Percentiles rank a stretch among this genome's conserved stretches.
phyloP scores from a whole-genome alignment of 345 rosid genomes.

The Microcos paniculata region DNA sequence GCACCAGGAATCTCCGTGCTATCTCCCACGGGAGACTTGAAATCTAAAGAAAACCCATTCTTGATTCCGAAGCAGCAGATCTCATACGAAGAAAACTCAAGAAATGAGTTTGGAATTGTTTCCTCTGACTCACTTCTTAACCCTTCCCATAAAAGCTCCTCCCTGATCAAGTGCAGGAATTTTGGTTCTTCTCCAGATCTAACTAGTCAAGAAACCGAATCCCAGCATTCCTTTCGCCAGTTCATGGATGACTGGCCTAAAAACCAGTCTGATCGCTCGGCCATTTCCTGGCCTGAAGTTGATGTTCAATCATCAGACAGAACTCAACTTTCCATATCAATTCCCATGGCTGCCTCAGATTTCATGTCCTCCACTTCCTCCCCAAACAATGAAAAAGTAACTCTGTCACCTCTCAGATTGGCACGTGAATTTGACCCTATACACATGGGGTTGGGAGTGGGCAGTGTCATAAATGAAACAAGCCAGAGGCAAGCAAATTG shows the following conservation, averaged over 20 bases:
- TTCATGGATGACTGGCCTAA: constrained; percentile 68
- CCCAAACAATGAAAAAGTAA: constrained; percentile 40
- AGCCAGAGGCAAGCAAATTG: constrained; percentile 48
- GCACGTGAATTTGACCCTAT: constrained; percentile 42
- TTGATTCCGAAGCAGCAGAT: constrained; percentile 33
- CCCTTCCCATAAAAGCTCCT: constrained; percentile 38
- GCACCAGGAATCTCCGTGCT: constrained; percentile 26
- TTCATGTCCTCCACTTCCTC: constrained; percentile 52
- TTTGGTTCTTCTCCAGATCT: constrained; percentile 43
- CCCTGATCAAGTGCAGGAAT: constrained; percentile 31
- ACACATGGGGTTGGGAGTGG: constrained; percentile 58
- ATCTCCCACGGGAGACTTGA: constrained; percentile 26
- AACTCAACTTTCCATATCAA: constrained; percentile 66
- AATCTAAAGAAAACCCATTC: constrained; percentile 40
- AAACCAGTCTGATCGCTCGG: constrained; percentile 35
- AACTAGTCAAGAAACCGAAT: constrained; percentile 31
- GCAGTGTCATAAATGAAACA: constrained; percentile 29
- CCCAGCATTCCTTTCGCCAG: constrained; percentile 49
- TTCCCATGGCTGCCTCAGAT: constrained; percentile 48
- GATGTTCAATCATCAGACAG: constrained; percentile 44
- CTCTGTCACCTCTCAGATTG: constrained; percentile 47
- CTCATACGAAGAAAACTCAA: constrained; percentile 27
- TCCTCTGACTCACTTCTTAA: constrained; percentile 45
- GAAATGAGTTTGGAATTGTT: constrained; percentile 41
- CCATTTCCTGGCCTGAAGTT: constrained; percentile 46